A percentile compares a stretch with the other conserved stretches of the same genome.
Evolutionary conservation across 2,329 filamentous ascomycete species (phyloP).

Genomic region (Taxawa tesnikishii): DNA sequence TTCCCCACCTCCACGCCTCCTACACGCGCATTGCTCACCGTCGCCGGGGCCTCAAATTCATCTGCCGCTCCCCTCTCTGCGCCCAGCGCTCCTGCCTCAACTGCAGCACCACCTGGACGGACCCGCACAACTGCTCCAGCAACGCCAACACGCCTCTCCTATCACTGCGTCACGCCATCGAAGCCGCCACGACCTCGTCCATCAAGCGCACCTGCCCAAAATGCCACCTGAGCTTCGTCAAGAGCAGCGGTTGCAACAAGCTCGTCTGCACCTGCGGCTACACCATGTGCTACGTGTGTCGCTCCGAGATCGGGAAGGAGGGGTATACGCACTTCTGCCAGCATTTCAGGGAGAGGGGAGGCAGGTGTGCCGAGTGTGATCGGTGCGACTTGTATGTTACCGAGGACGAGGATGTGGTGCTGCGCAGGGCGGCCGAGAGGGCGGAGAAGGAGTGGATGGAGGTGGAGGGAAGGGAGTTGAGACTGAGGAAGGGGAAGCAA

Average conservation of each 20-base stretch:
- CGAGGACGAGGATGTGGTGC: slow-evolving; percentile 32
- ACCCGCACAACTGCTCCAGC: slow-evolving; percentile 85
- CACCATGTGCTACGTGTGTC: slow-evolving; percentile 95
- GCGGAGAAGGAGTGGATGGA: slow-evolving; percentile 36
- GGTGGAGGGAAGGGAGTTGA: slow-evolving; percentile 15
- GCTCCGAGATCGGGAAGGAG: slow-evolving; percentile 47
- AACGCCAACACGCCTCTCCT: slow-evolving; percentile 66
- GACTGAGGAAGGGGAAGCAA: slow-evolving; percentile 7
- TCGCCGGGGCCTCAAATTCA: slow-evolving; percentile 63
- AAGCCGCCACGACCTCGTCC: slow-evolving; percentile 84
- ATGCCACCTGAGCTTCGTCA: slow-evolving; percentile 87
- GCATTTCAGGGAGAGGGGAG: slow-evolving; percentile 76
- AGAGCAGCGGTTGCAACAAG: slow-evolving; percentile 91
- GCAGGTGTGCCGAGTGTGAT: slow-evolving; percentile 64
- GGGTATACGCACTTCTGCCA: slow-evolving; percentile 94
- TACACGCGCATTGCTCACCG: slow-evolving; percentile 57
- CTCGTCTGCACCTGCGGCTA: slow-evolving; percentile 92
- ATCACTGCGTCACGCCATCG: slow-evolving; percentile 76
- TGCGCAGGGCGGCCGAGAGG: slow-evolving; percentile 26
- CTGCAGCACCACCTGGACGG: slow-evolving; percentile 72
- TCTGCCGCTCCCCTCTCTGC: slow-evolving; percentile 61
- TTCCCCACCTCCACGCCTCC: slow-evolving; percentile 42
- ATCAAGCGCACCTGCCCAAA: slow-evolving; percentile 90
- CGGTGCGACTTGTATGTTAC: slow-evolving; percentile 37
- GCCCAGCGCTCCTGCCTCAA: slow-evolving; percentile 61